Percentiles rank a stretch among this genome's conserved stretches.
These are phyloP conservation scores for Cenchrus purpureus DNA, from an alignment of 176 grass and related monocot species.

Conservation along the genomic window DNA sequence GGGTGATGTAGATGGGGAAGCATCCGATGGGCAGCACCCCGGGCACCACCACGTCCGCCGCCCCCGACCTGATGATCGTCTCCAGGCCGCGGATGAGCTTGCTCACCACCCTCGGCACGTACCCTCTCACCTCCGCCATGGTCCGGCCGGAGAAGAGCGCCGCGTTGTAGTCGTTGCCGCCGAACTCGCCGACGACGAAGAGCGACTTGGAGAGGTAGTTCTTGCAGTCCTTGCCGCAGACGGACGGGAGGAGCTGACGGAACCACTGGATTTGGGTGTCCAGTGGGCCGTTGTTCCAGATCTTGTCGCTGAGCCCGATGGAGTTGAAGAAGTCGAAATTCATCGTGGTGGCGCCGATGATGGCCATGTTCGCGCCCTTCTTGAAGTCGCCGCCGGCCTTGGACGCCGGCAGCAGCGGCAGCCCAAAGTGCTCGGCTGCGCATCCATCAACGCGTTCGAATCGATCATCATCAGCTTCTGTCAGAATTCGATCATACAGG, in stretches of 20 bases:
- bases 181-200: slow-evolving; percentile 71
- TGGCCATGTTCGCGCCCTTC: slow-evolving; percentile 73
- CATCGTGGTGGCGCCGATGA: slow-evolving; percentile 68
- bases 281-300: slow-evolving; percentile 72
- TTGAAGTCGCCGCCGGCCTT: slow-evolving; percentile 57
- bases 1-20: slow-evolving; percentile 64
- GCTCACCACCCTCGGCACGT: slow-evolving; percentile 53
- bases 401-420: slow-evolving; percentile 61
- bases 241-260: slow-evolving; percentile 50
- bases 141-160: slow-evolving; percentile 52
- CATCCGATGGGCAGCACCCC: slow-evolving; percentile 66
- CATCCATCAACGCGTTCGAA: background rate
- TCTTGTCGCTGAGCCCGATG: slow-evolving; percentile 53
- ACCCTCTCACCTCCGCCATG: slow-evolving; percentile 54
- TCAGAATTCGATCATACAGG: background rate
- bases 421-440: slow-evolving; percentile 58
- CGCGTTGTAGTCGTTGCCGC: slow-evolving; percentile 78
- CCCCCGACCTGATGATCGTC: slow-evolving; percentile 44
- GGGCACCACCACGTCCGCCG: slow-evolving; percentile 60
- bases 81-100: slow-evolving; percentile 53
- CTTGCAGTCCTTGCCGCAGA: slow-evolving; percentile 55
- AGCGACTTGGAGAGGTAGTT: slow-evolving; percentile 60
- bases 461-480: background rate
- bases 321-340: slow-evolving; percentile 52
- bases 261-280: slow-evolving; percentile 73